A percentile compares a stretch with the other conserved stretches of the same genome.
These are phyloP conservation scores for Viola odorata DNA, from an alignment of 345 rosid genomes.

Conservation along the genomic window DNA sequence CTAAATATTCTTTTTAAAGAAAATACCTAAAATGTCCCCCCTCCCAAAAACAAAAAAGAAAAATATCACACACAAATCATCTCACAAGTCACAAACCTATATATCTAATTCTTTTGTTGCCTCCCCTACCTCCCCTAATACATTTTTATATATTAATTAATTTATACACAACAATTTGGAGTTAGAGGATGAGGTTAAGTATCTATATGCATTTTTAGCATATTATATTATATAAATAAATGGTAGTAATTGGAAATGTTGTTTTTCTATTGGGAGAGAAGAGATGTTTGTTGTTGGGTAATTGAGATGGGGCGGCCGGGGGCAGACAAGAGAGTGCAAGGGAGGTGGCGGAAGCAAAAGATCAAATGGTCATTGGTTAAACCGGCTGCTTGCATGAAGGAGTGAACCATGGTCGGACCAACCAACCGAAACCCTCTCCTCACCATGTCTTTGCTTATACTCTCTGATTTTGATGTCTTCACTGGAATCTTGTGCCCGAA, in stretches of 20 bases:
- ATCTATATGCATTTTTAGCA: neutral
- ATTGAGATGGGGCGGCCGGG: neutral
- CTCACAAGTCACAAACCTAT: slow-evolving; percentile 10
- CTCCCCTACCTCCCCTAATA: neutral
- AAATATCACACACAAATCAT: too few species aligned
- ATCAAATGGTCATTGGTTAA: slow-evolving; percentile 60
- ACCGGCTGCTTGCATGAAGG: slow-evolving; percentile 68
- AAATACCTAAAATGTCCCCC: neutral
- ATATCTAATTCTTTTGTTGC: neutral
- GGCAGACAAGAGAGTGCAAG: slow-evolving; percentile 31
- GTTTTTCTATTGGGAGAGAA: neutral
- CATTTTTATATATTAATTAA: too few species aligned
- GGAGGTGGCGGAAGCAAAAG: slow-evolving; percentile 42
- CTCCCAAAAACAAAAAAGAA: neutral
- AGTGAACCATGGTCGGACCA: slow-evolving; percentile 60
- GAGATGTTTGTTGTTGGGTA: neutral
- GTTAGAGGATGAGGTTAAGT: slow-evolving; percentile 10
- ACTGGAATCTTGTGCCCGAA: slow-evolving; percentile 56
- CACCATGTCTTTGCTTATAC: slow-evolving; percentile 71
- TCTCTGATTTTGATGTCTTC: slow-evolving; percentile 65
- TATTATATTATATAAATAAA: neutral
- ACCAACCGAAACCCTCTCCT: slow-evolving; percentile 54
- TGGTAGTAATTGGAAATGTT: neutral
- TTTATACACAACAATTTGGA: slow-evolving; percentile 15
- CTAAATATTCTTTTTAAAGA: neutral